These are phyloP conservation scores for Pezicula radicicola DNA, from an alignment of 2,329 filamentous ascomycete genomes.

Conservation along the genomic window DNA sequence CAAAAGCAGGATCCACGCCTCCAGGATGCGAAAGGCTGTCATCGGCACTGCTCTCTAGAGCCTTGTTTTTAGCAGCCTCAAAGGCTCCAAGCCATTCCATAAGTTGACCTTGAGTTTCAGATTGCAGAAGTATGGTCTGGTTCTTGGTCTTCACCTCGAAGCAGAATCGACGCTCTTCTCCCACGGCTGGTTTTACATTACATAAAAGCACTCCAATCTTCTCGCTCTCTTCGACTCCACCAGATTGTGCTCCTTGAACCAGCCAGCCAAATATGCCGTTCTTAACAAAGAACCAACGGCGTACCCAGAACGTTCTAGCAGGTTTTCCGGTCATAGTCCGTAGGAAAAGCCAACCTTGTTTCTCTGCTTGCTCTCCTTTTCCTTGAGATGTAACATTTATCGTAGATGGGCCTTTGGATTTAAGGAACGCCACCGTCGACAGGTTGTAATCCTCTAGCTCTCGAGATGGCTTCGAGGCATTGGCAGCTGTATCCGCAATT, in stretches of 20 bases:
- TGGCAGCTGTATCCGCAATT: slow-evolving; percentile 74
- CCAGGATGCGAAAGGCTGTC: slow-evolving; percentile 36
- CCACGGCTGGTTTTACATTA: slow-evolving; percentile 84
- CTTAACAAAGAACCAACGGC: slow-evolving; percentile 93
- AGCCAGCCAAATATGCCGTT: slow-evolving; percentile 96
- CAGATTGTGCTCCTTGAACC: slow-evolving; percentile 72
- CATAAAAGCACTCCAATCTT: slow-evolving; percentile 94
- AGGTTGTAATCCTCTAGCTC: slow-evolving; percentile 91
- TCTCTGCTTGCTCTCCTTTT: slow-evolving; percentile 59
- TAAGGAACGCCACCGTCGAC: slow-evolving; percentile 85
- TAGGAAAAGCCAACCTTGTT: slow-evolving; percentile 92
- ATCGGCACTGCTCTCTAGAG: slow-evolving; percentile 70
- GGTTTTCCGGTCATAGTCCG: slow-evolving; percentile 83
- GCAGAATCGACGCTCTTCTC: slow-evolving; percentile 92
- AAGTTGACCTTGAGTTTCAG: slow-evolving; percentile 88
- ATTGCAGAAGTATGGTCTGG: slow-evolving; percentile 82
- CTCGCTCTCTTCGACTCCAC: slow-evolving; percentile 90
- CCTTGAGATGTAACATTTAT: slow-evolving; percentile 42
- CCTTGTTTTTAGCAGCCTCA: slow-evolving; percentile 89
- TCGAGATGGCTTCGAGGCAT: slow-evolving; percentile 73
- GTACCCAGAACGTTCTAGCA: slow-evolving; percentile 82
- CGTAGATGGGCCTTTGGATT: slow-evolving; percentile 62
- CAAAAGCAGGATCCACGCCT: slow-evolving; percentile 73
- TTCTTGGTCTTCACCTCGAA: slow-evolving; percentile 99
- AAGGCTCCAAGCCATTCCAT: slow-evolving; percentile 94